A percentile compares a stretch with the other conserved stretches of the same genome.
These are phyloP conservation scores for Chrysopogon serrulatus DNA, from an alignment of 176 grass and related monocot genomes.

Conservation along the genomic window DNA sequence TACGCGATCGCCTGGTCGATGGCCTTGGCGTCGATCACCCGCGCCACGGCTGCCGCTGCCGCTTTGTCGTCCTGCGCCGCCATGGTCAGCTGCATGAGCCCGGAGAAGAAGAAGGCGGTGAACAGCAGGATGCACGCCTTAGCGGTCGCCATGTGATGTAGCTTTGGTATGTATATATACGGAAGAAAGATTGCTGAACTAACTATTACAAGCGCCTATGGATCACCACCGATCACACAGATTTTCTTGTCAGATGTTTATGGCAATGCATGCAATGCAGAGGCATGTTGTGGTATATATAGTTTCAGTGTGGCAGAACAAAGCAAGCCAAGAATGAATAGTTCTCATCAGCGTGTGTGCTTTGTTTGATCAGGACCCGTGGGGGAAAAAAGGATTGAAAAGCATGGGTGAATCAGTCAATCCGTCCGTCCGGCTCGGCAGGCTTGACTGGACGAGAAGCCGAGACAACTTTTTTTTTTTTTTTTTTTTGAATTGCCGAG, in stretches of 20 bases:
- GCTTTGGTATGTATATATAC: background rate
- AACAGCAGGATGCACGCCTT: conserved; percentile 10
- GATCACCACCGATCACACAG: background rate
- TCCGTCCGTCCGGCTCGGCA: background rate
- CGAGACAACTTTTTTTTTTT: background rate
- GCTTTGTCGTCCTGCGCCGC: background rate
- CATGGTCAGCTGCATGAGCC: conserved; percentile 25
- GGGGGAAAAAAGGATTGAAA: background rate
- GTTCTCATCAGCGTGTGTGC: background rate
- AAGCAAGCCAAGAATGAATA: background rate
- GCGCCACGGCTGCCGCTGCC: background rate
- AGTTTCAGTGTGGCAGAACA: background rate
- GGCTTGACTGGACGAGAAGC: background rate
- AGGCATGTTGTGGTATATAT: background rate
- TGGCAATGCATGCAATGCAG: background rate
- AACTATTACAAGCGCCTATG: background rate
- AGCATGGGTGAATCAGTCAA: background rate
- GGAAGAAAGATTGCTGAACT: background rate
- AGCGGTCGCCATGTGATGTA: background rate
- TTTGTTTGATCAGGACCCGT: background rate
- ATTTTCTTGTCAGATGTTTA: background rate
- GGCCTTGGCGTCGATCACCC: conserved; percentile 9
- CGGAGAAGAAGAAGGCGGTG: conserved; percentile 26
- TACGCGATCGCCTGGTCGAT: conserved; percentile 23
- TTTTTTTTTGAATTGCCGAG: no score